These are phyloP conservation scores for Grifola frondosa DNA, from an alignment of 1,284 basidiomycete species.

Conservation along the genomic window DNA sequence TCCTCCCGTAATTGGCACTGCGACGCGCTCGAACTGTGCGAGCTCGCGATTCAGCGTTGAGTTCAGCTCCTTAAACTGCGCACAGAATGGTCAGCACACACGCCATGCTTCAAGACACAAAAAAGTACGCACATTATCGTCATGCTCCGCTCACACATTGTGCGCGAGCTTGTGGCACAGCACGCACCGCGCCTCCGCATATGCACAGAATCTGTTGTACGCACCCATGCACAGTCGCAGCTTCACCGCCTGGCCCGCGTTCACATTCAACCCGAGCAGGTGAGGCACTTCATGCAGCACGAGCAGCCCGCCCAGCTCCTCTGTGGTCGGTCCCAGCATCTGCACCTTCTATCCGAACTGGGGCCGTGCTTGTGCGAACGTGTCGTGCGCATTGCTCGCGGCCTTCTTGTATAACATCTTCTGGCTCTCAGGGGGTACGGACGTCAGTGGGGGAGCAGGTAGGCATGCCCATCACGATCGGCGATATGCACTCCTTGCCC, in stretches of 20 bases:
- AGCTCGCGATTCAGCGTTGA: conserved; percentile 73
- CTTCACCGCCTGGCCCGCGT: conserved; percentile 59
- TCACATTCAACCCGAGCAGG: conserved; percentile 67
- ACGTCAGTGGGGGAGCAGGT: conserved; percentile 63
- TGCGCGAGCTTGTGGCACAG: conserved; percentile 76
- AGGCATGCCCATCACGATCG: conserved; percentile 62
- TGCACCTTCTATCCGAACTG: conserved; percentile 62
- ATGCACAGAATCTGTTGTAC: conserved; percentile 68
- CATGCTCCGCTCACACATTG: conserved; percentile 68
- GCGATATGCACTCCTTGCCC: conserved; percentile 63
- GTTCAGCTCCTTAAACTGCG: conserved; percentile 70
- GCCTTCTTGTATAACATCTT: conserved; percentile 65
- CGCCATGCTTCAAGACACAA: not conserved
- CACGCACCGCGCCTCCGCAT: conserved; percentile 60
- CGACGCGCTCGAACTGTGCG: conserved; percentile 58
- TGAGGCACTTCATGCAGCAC: conserved; percentile 71
- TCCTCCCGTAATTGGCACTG: too few species aligned
- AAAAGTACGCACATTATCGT: conserved; percentile 56
- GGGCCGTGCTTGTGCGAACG: conserved; percentile 51
- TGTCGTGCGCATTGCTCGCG: conserved; percentile 31
- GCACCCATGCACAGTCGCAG: conserved; percentile 63
- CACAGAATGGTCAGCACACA: not conserved
- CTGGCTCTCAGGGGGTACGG: conserved; percentile 59
- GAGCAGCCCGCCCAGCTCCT: conserved; percentile 56
- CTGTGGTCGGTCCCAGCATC: conserved; percentile 58